Conservation (phyloP, 768 basidiomycete genomes). For the Kwoniella sp. region DNA sequence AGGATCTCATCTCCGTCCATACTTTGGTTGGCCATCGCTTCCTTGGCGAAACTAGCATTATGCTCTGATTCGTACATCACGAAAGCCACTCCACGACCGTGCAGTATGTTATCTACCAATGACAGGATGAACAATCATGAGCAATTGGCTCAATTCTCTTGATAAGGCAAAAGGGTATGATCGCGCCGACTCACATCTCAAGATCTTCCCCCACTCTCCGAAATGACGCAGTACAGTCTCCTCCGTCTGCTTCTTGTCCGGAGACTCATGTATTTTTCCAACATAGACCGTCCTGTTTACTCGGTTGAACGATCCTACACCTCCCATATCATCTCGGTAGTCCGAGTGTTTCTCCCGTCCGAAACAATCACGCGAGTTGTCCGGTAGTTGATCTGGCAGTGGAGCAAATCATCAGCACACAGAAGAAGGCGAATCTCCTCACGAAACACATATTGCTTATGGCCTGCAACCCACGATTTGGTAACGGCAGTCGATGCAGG, state of each 20-base stretch:
- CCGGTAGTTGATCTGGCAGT: conserved; percentile 68
- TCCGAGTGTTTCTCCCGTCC: conserved; percentile 95
- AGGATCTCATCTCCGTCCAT: conserved; percentile 96
- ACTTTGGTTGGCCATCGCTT: conserved; percentile 98
- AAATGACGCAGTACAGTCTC: conserved; percentile 89
- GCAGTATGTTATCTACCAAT: conserved; percentile 75
- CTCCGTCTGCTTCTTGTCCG: conserved; percentile 75
- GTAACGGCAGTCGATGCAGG: conserved; percentile 82
- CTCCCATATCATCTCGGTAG: conserved; percentile 99
- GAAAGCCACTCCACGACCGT: conserved; percentile 94
- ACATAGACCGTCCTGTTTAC: conserved; percentile 94
- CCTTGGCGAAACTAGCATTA: conserved; percentile 92
- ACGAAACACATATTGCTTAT: neutral
- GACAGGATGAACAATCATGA: conserved; percentile 12
- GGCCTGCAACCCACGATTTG: conserved; percentile 55
- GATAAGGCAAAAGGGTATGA: neutral
- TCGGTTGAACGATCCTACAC: conserved; percentile 92
- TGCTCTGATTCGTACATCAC: conserved; percentile 89
- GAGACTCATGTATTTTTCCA: conserved; percentile 80
- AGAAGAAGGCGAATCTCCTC: no score
- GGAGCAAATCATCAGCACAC: conserved; percentile 17
- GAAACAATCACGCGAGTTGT: conserved; percentile 94
- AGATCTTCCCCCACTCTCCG: conserved; percentile 92
- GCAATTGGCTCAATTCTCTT: neutral
- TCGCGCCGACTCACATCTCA: conserved; percentile 74